Percentiles rank a stretch among this genome's conserved stretches.
Conservation (phyloP, 345 rosid genomes). For the Eucalyptus tenuipes region DNA sequence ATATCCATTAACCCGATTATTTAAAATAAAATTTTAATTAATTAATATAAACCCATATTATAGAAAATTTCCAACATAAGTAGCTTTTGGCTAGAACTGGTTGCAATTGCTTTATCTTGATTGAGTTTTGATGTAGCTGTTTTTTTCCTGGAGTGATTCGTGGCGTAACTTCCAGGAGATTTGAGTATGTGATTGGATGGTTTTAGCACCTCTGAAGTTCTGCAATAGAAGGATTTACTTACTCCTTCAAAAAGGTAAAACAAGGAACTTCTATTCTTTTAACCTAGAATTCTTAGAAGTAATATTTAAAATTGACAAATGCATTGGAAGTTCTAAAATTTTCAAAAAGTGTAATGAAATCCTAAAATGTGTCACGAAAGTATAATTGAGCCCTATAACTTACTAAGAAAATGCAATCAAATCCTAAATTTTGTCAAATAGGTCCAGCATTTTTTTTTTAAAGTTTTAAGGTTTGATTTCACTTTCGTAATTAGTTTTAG, state of each 20-base stretch:
- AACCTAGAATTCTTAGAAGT: background rate
- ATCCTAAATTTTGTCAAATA: no score
- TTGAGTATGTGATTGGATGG: background rate
- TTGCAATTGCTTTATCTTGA: background rate
- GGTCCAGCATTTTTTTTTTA: accelerated
- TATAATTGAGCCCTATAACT: background rate
- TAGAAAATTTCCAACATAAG: background rate
- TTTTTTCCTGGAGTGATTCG: background rate
- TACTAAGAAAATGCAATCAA: no score
- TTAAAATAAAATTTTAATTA: no score
- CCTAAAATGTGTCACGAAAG: accelerated
- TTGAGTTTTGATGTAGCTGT: background rate
- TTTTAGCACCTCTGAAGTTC: background rate
- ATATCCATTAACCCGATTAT: no score
- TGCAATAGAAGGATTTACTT: background rate
- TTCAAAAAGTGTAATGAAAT: accelerated
- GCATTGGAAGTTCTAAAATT: background rate
- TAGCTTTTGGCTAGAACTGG: background rate
- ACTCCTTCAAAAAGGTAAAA: background rate
- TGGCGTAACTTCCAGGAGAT: background rate
- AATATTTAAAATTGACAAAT: background rate
- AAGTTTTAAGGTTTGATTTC: background rate
- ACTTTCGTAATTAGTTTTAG: no score
- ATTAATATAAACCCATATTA: no score
- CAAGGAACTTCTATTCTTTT: background rate